Percentiles rank a stretch among this genome's conserved stretches.
Conservation (phyloP, 306 rosid species). For the Quercus rubra region DNA sequence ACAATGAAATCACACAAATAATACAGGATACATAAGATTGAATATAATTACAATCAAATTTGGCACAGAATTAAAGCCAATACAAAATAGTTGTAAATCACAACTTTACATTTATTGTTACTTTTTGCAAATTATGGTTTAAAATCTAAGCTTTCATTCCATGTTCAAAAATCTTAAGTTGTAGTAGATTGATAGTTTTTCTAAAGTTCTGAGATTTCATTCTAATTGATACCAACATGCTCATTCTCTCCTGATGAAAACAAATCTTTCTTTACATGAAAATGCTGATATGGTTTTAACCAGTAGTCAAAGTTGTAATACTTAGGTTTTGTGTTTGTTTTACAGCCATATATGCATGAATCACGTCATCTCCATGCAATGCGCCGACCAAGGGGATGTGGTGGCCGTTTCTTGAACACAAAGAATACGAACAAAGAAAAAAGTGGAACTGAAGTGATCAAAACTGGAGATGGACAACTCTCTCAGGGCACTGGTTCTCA, state of each 20-base stretch:
- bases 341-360: conserved; percentile 93
- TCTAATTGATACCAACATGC: background rate
- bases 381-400: conserved; percentile 92
- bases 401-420: conserved; percentile 90
- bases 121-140: background rate
- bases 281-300: background rate
- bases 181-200: background rate
- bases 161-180: background rate
- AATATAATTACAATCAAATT: no score
- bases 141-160: background rate
- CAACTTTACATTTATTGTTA: background rate
- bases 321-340: conserved; percentile 14
- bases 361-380: conserved; percentile 95
- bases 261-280: background rate
- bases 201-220: background rate
- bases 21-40: no score
- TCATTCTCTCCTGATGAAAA: conserved; percentile 1
- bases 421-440: conserved; percentile 28
- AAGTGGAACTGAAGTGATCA: conserved; percentile 30
- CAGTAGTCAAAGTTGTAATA: conserved; percentile 12
- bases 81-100: no score
- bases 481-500: conserved; percentile 52
- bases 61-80: no score
- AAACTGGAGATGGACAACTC: conserved; percentile 27
- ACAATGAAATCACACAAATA: no score